Conservation (phyloP, 1,284 basidiomycete genomes). For the Ceratobasidium sp. region DNA sequence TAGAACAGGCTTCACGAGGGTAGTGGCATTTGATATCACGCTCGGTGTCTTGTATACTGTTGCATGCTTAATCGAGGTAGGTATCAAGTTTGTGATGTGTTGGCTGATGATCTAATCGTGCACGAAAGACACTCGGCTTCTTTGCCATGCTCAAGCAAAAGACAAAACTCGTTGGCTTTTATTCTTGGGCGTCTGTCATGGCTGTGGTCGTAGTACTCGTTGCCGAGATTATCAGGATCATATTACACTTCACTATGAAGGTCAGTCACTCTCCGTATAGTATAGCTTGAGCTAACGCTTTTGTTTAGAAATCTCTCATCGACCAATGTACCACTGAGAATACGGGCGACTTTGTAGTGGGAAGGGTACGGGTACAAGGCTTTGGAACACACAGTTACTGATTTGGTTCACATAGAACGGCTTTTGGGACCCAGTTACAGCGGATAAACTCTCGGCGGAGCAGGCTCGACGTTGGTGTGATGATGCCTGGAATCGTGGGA, state of each 20-base stretch:
- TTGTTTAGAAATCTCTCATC: conserved; percentile 10
- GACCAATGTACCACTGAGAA: conserved; percentile 34
- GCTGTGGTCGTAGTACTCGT: conserved; percentile 29
- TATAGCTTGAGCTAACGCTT: background rate
- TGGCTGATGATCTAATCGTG: background rate
- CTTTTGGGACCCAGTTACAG: conserved; percentile 25
- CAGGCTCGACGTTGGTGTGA: conserved; percentile 22
- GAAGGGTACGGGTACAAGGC: background rate
- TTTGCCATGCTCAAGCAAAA: conserved; percentile 25
- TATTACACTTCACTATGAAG: conserved; percentile 30
- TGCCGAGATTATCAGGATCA: conserved; percentile 32
- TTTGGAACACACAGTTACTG: background rate
- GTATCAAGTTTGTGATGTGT: background rate
- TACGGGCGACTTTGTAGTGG: conserved; percentile 20
- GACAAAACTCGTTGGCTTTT: conserved; percentile 28
- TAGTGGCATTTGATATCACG: conserved; percentile 34
- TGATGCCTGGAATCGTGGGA: conserved; percentile 32
- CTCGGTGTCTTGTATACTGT: conserved; percentile 16
- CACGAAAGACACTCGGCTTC: no score
- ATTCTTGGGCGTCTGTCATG: conserved; percentile 31
- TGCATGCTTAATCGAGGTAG: conserved; percentile 25
- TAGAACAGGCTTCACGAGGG: conserved; percentile 19
- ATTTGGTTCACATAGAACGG: background rate
- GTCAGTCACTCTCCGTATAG: background rate
- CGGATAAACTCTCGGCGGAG: background rate